Base-by-base conservation (phyloP, 345 rosid genomes). In the Pugionium cornutum region DNA sequence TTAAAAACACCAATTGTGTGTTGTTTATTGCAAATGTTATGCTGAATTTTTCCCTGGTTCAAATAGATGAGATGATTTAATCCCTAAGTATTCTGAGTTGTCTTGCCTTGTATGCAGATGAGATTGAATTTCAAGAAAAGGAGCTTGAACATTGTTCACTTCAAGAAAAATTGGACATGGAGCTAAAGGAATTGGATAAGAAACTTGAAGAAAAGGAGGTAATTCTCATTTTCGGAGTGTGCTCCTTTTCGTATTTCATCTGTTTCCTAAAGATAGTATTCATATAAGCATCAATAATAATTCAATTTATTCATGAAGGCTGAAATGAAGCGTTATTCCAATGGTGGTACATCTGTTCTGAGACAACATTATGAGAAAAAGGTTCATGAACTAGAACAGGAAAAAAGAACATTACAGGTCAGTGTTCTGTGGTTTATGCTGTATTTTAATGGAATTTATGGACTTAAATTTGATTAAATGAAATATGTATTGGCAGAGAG, bases 141-240 rank as follows among this genome's bases (percentile, higher is more conserved):
- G 99, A 94, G 79, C 76, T 82, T 41, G 97, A 94, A 53, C 97
- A 90, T 77, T 85, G 89, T 53, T 85, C 96, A 68, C 89, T 90
- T 58, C 95, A 88, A 74, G 97, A 94, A 76, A 80, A 82, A 74
- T 67, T 94, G 76, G 97, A 84, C 30, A 81, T 46, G 83, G 97
- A 94, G 83, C 89, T 94, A 39, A 88, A 94, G 77, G 99, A 90
- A 73, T 69, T 94, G 79, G 97, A 94, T 64, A 81, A 75, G 63
- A 88, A 63, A 73, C 96, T 94, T 67, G 96, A 90, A 83, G 89
- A 85, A 57, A 94, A 90, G 73, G 99, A 94, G 97, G 97, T 94
- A 76, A 11, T 53, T 66, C 47, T 60, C 44, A 60, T 25, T 26
- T 44, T 42, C 48, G 18, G 9, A 55, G 9, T 29, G 49, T 60